Conservation (phyloP, 2,329 filamentous ascomycete species). For the Metarhizium humberi region DNA sequence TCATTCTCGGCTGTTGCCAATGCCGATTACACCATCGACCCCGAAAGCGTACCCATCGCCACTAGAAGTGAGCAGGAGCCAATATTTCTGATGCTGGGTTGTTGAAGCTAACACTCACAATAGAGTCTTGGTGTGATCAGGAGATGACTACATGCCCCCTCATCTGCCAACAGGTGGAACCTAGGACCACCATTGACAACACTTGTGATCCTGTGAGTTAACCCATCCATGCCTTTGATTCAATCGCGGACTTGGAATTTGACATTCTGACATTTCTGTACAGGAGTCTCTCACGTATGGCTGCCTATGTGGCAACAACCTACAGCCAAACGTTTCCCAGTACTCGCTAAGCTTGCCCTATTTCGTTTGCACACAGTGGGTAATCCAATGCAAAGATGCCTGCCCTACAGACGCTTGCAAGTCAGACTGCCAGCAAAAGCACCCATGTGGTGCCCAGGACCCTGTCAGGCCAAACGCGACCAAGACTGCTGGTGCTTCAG, state of each 20-base stretch:
- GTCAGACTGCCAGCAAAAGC: constrained; percentile 5
- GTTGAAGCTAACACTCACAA: constrained; percentile 11
- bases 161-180: constrained; percentile 56
- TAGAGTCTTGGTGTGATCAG: constrained; percentile 55
- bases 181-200: constrained; percentile 48
- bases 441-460: constrained; percentile 6
- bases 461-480: constrained; percentile 28
- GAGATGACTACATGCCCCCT: constrained; percentile 58
- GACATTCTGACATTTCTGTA: neutral
- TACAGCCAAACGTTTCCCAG: constrained; percentile 62
- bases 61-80: constrained; percentile 36
- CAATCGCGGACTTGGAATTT: neutral
- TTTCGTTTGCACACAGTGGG: constrained; percentile 65
- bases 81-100: neutral
- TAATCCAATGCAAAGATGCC: constrained; percentile 62
- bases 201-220: constrained; percentile 54
- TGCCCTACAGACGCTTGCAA: constrained; percentile 62
- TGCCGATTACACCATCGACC: constrained; percentile 53
- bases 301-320: constrained; percentile 61
- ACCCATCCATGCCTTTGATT: neutral
- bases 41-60: constrained; percentile 43
- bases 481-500: constrained; percentile 21
- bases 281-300: constrained; percentile 55
- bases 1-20: constrained; percentile 43
- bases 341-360: constrained; percentile 73